A percentile compares a stretch with the other conserved stretches of the same genome.
phyloP scores from a whole-genome alignment of 805 yeast species.

The Kodamaea hsintzibuensis region DNA sequence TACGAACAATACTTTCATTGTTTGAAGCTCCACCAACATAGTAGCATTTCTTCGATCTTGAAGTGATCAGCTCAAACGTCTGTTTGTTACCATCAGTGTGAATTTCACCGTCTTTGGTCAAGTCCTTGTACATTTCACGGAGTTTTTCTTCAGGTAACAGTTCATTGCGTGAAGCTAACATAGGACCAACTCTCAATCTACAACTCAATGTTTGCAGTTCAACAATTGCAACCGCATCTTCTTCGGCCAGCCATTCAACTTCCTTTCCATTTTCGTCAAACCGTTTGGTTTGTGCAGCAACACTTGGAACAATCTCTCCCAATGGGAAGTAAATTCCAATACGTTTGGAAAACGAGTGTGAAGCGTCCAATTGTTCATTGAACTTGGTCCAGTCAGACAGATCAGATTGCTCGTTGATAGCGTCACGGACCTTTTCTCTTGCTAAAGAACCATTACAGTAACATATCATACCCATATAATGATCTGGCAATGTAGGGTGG shows the following conservation, averaged over 20 bases:
- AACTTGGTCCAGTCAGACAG: constrained; percentile 56
- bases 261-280: constrained; percentile 27
- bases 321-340: constrained; percentile 84
- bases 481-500: constrained; percentile 76
- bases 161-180: constrained; percentile 43
- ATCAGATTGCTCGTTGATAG: constrained; percentile 43
- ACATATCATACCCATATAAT: constrained; percentile 94
- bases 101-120: constrained; percentile 42
- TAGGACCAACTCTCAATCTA: constrained; percentile 75
- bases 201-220: constrained; percentile 88
- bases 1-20: constrained; percentile 64
- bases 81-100: constrained; percentile 53
- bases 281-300: constrained; percentile 60
- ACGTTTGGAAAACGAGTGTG: constrained; percentile 40
- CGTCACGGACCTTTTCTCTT: constrained; percentile 72
- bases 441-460: constrained; percentile 91
- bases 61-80: constrained; percentile 39
- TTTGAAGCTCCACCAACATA: constrained; percentile 89
- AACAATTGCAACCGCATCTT: constrained; percentile 74
- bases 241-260: constrained; percentile 47
- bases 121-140: constrained; percentile 23
- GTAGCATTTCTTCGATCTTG: constrained; percentile 67
- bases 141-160: constrained; percentile 8
- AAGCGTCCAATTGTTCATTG: constrained; percentile 49
- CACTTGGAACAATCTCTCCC: constrained; percentile 90